These are phyloP conservation scores for Arabidopsis suecica DNA, from an alignment of 345 rosid genomes.

Conservation along the genomic window DNA sequence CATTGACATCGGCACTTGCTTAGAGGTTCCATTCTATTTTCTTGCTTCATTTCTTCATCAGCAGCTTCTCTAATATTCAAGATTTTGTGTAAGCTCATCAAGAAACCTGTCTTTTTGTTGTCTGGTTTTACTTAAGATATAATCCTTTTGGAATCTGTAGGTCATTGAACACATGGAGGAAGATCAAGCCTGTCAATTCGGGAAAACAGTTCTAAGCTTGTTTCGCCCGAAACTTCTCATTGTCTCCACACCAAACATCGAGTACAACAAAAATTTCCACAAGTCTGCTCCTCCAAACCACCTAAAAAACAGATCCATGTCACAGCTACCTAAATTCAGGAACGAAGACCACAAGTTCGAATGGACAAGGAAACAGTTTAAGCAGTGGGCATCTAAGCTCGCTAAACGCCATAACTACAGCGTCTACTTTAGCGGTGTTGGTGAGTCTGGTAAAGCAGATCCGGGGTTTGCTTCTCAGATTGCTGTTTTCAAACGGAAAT, in stretches of 20 bases:
- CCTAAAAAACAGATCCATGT: slow-evolving; percentile 57
- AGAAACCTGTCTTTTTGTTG: neutral
- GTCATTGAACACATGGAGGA: slow-evolving; percentile 98
- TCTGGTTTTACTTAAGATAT: neutral
- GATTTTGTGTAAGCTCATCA: neutral
- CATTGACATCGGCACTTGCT: slow-evolving; percentile 85
- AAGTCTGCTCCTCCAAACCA: slow-evolving; percentile 41
- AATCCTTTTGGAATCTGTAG: slow-evolving; percentile 40
- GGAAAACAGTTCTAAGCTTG: slow-evolving; percentile 61
- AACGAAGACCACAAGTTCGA: slow-evolving; percentile 96
- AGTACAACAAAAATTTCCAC: slow-evolving; percentile 80
- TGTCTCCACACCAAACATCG: slow-evolving; percentile 91
- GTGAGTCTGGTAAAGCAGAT: slow-evolving; percentile 58
- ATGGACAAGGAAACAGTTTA: slow-evolving; percentile 90
- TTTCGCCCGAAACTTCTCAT: slow-evolving; percentile 70
- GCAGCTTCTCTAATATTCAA: neutral
- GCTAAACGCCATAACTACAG: slow-evolving; percentile 62
- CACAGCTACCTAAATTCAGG: slow-evolving; percentile 66
- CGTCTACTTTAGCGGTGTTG: slow-evolving; percentile 87
- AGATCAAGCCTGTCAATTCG: slow-evolving; percentile 71
- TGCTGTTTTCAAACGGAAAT: slow-evolving; percentile 59
- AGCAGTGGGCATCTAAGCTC: slow-evolving; percentile 67
- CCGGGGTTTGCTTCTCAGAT: slow-evolving; percentile 46
- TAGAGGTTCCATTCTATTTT: slow-evolving; percentile 61
- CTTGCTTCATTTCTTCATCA: neutral